Percentiles rank a stretch among this genome's conserved stretches.
Conservation (phyloP, 75 land plant species). For the Adiantum capillusveneris region DNA sequence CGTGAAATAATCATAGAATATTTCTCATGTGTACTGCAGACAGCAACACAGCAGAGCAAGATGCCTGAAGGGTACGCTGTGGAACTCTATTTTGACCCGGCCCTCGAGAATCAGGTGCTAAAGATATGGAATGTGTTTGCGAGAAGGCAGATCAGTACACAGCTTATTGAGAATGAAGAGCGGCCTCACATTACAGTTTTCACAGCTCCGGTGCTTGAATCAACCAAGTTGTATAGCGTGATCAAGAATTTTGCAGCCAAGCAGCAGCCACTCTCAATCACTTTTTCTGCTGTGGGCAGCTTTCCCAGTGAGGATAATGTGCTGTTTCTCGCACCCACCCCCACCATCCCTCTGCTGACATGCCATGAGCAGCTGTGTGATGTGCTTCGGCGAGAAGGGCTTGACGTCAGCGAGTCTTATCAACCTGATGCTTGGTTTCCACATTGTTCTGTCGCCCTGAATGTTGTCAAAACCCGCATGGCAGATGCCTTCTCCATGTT, state of each 20-base stretch:
- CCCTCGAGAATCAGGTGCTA: conserved; percentile 75
- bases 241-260: conserved; percentile 42
- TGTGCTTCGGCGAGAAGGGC: conserved; percentile 44
- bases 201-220: conserved; percentile 35
- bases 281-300: conserved; percentile 47
- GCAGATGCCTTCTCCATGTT: conserved; percentile 64
- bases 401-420: conserved; percentile 43
- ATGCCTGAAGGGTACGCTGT: conserved; percentile 41
- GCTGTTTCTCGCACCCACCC: conserved; percentile 61
- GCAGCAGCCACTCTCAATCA: conserved; percentile 48
- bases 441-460: conserved; percentile 57
- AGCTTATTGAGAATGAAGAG: conserved; percentile 60
- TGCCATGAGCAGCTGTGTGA: conserved; percentile 59
- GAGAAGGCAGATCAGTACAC: conserved; percentile 80
- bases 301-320: conserved; percentile 26
- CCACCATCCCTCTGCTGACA: conserved; percentile 46
- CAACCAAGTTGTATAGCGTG: conserved; percentile 31
- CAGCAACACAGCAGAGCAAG: conserved; percentile 1
- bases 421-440: conserved; percentile 62
- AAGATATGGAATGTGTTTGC: conserved; percentile 81
- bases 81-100: conserved; percentile 87
- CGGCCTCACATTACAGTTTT: conserved; percentile 73
- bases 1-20: no score
- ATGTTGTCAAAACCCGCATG: conserved; percentile 46
- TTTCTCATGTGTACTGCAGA: no score